These are phyloP conservation scores for Komagataella phaffii DNA, from an alignment of 805 yeast species.

Conservation along the genomic window DNA sequence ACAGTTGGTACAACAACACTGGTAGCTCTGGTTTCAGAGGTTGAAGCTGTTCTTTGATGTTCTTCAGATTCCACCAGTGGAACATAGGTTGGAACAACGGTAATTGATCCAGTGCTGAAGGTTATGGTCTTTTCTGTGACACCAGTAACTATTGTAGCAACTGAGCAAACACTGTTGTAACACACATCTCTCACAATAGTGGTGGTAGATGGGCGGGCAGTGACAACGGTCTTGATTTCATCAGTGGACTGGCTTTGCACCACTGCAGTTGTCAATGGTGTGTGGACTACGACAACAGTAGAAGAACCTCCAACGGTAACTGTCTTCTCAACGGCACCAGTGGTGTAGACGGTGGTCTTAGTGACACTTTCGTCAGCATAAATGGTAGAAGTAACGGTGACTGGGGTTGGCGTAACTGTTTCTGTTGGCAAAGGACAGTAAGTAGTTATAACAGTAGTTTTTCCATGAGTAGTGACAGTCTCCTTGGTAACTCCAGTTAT, in stretches of 20 bases:
- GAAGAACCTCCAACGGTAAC: not conserved
- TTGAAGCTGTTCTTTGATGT: too few relatives aligned
- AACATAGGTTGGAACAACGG: not conserved
- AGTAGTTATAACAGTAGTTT: not conserved
- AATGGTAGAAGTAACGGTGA: not conserved
- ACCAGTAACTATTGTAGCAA: not conserved
- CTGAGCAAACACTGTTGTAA: not conserved
- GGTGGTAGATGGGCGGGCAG: not conserved
- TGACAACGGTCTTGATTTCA: not conserved
- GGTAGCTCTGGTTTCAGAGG: not conserved
- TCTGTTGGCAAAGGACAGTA: not conserved
- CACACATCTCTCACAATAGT: not conserved
- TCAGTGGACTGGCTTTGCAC: not conserved
- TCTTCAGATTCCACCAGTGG: not conserved
- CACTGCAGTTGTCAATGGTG: not conserved
- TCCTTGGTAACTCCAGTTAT: not conserved
- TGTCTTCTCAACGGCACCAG: not conserved
- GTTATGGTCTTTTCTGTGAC: not conserved
- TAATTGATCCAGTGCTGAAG: not conserved
- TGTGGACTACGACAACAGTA: not conserved
- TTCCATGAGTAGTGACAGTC: not conserved
- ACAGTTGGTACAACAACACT: not conserved
- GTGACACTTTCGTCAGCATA: not conserved
- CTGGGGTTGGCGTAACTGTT: not conserved
- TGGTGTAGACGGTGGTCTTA: not conserved